Conservation (phyloP, 805 yeast species). For the Candida suzukii region DNA sequence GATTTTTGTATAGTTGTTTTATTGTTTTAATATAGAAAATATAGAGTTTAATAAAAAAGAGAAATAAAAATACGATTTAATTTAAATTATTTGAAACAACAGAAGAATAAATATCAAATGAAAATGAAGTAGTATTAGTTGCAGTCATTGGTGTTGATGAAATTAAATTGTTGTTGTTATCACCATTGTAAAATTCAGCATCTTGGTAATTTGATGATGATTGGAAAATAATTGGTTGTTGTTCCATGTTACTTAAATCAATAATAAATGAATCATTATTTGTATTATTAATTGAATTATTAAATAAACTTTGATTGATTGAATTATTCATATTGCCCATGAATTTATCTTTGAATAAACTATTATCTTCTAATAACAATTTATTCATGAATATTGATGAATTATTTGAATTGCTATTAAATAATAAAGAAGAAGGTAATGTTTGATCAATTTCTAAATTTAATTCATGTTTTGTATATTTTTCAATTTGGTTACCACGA, state of each 20-base stretch:
- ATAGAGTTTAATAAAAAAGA: no score
- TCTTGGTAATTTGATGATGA: no score
- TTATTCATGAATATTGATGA: not conserved
- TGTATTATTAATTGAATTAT: no score
- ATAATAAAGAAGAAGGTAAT: no score
- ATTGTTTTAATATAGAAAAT: no score
- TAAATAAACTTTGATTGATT: not conserved
- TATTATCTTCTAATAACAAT: not conserved
- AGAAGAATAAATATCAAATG: not conserved
- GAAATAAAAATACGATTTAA: no score
- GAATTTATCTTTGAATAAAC: not conserved
- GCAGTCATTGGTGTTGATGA: not conserved
- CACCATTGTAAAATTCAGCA: no score
- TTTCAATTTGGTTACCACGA: conserved; percentile 31
- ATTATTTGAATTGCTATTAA: no score
- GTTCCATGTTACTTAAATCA: not conserved
- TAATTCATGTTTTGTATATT: conserved; percentile 20
- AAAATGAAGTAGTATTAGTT: not conserved
- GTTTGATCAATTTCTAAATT: not conserved
- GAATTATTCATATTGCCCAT: not conserved
- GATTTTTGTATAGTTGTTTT: no score
- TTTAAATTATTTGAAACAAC: not conserved
- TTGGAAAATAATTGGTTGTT: not conserved
- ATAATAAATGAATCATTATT: not conserved
- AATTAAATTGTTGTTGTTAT: no score